Evolutionary conservation across 2,329 filamentous ascomycete species (phyloP).

Genomic region (Pseudopithomyces maydicus): DNA sequence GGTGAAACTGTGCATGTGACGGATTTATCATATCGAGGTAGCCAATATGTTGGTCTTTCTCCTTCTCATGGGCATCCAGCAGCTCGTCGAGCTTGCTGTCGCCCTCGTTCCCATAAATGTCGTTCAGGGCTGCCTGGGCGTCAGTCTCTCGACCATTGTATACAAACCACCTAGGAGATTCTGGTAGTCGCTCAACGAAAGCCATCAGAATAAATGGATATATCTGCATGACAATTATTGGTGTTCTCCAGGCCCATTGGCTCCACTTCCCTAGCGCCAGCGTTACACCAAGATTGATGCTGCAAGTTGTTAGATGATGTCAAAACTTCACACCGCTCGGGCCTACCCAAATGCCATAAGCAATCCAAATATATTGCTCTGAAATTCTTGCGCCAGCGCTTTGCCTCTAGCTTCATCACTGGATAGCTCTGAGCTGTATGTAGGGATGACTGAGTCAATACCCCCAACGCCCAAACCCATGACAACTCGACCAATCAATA

Average conservation of each 20-base stretch:
- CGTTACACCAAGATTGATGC: conserved; percentile 62
- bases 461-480: conserved; percentile 65
- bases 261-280: conserved; percentile 58
- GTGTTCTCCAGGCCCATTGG: conserved; percentile 67
- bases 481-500: conserved; percentile 57
- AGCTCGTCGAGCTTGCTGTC: conserved; percentile 58
- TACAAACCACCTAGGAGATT: conserved; percentile 64
- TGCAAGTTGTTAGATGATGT: neutral
- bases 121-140: conserved; percentile 54
- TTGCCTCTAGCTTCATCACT: conserved; percentile 63
- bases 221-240: conserved; percentile 65
- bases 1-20: conserved; percentile 62
- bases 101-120: conserved; percentile 58
- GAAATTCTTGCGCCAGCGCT: conserved; percentile 66
- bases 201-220: conserved; percentile 61
- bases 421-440: conserved; percentile 63
- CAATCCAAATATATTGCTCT: conserved; percentile 67
- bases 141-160: conserved; percentile 57
- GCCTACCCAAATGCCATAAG: conserved; percentile 60
- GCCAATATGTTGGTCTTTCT: conserved; percentile 53
- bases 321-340: no score
- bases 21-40: conserved; percentile 65
- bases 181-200: conserved; percentile 59
- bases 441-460: conserved; percentile 65
- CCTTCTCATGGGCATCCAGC: conserved; percentile 56